Percentiles rank a stretch among this genome's conserved stretches.
These are phyloP conservation scores for Gonium pectorale DNA, from an alignment of 139 green algal species.

Conservation along the genomic window DNA sequence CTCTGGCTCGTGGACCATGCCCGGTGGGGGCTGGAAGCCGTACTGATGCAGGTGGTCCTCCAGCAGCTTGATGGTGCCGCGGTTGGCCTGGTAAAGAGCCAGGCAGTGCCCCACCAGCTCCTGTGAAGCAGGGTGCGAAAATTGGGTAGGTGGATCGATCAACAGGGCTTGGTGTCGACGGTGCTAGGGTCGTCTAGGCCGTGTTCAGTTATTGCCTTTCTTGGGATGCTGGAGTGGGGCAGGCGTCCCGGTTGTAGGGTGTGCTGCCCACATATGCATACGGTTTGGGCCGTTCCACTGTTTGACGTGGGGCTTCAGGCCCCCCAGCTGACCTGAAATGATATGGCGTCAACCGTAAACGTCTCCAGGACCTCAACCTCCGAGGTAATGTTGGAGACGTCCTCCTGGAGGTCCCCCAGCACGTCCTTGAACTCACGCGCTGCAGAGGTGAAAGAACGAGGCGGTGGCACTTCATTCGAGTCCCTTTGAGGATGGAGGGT, in stretches of 20 bases:
- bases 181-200: too few relatives aligned
- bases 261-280: too few relatives aligned
- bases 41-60: conserved; percentile 47
- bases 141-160: too few relatives aligned
- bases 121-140: conserved; percentile 1
- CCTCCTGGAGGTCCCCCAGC: conserved; percentile 39
- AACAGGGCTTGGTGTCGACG: too few relatives aligned
- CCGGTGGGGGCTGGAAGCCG: conserved; percentile 32
- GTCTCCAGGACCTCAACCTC: conserved; percentile 51
- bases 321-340: conserved; percentile 53
- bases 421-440: conserved; percentile 41
- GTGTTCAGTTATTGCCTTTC: too few relatives aligned
- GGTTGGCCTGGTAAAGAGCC: conserved; percentile 47
- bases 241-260: too few relatives aligned
- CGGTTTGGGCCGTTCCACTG: neutral
- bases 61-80: conserved; percentile 18
- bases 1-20: conserved; percentile 3
- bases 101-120: conserved; percentile 58
- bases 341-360: conserved; percentile 45
- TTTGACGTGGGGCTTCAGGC: neutral
- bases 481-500: too few relatives aligned
- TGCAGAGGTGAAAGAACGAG: neutral
- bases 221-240: too few relatives aligned
- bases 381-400: conserved; percentile 40
- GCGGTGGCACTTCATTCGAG: too few relatives aligned